Evolutionary conservation across 805 yeast species (phyloP).

Genomic region (Saccharomycopsis oosterbeekiorum): DNA sequence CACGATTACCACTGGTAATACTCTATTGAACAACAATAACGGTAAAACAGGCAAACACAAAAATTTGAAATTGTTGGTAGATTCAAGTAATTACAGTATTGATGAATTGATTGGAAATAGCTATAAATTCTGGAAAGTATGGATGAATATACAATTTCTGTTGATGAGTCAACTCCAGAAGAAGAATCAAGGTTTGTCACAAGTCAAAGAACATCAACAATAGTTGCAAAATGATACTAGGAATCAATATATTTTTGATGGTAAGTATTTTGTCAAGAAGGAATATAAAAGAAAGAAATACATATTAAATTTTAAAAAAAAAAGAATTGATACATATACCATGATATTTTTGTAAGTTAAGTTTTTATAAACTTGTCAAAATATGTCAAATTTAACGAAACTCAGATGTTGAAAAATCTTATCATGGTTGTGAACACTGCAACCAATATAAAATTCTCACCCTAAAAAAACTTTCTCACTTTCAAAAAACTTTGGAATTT

Average conservation of each 20-base stretch:
- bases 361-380: too few relatives aligned
- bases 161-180: not conserved
- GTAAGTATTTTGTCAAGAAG: not conserved
- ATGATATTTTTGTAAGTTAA: too few relatives aligned
- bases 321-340: not conserved
- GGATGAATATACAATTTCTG: slow-evolving; percentile 7
- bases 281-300: not conserved
- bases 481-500: not conserved
- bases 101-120: slow-evolving; percentile 14
- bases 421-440: not conserved
- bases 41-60: not conserved
- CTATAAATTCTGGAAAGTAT: slow-evolving; percentile 13
- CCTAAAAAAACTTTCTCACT: not conserved
- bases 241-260: not conserved
- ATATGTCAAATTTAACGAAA: too few relatives aligned
- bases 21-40: not conserved
- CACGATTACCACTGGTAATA: not conserved
- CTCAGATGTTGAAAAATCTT: too few relatives aligned
- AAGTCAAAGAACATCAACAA: not conserved
- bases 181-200: not conserved
- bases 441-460: not conserved
- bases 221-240: not conserved
- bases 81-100: slow-evolving; percentile 14
- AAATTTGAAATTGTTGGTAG: slow-evolving; percentile 13
- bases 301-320: not conserved